Evolutionary conservation across 495 filamentous ascomycete genomes (phyloP), one percentile per base, ranked within the genome.

Genomic region (Hypoxylon fragiforme): DNA sequence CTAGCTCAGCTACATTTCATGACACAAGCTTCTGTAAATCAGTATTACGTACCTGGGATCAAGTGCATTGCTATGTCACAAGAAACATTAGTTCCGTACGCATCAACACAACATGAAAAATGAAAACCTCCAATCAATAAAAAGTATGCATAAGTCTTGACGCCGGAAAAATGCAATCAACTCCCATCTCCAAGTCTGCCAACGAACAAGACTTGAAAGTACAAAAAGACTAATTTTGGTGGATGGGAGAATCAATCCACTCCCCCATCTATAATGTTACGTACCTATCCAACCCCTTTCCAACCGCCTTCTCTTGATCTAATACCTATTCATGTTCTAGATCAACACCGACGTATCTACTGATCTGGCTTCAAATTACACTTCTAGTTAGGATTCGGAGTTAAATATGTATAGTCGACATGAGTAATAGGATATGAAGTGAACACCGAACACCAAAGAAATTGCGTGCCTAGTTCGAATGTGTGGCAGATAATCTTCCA

Each of bases 401-500:
- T 63, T 63, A 63, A 63, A 63, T 52, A 49, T 52, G 36, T 63
- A 57, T 57, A 57, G 53, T 30, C 26, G 53, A 58, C 30, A 30
- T 32, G 47, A 34, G 37, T 41, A 41, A 28, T 54, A 21, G 32
- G 48, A 45, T 62, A 42, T 49, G 59, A 63, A 63, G 54, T 30
- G 49, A 63, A 63, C 24, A 63, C n/a, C n/a, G n/a, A n/a, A n/a
- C 59, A 58, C 54, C 54, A 63, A 63, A 44, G 44, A 41, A 51
- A 63, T 58, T 52, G 35, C 53, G 59, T 63, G 49, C 42, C 44
- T 54, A 11, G 15, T 35, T 54, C 52, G 47, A 39, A 44, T 15
- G 11, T 18, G 16, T 24, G n/a, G 20, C 26, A 31, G 19, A 31
- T 37, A 8, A 50, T 26, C 22, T 39, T 16, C 13, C 9, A 9